A percentile compares a stretch with the other conserved stretches of the same genome.
phyloP scores from a whole-genome alignment of 2,329 filamentous ascomycete species.

The Reticulascus tulasneorum region DNA sequence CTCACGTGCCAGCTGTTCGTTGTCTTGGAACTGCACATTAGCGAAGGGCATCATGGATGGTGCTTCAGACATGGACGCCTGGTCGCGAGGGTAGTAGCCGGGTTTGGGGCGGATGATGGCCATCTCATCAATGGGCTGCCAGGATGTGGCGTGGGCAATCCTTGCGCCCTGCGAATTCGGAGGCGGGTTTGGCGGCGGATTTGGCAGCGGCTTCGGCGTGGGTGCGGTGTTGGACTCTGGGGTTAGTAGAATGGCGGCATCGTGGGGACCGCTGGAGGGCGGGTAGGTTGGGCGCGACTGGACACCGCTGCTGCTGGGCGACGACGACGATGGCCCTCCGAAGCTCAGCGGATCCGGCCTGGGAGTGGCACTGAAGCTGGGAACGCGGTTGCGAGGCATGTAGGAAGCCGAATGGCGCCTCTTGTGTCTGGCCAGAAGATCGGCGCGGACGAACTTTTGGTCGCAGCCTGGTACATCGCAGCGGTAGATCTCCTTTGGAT shows the following conservation, averaged over 20 bases:
- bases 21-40: conserved; percentile 26
- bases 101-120: conserved; percentile 30
- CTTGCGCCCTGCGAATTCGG: conserved; percentile 5
- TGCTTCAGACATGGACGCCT: conserved; percentile 25
- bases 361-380: conserved; percentile 39
- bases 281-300: conserved; percentile 9
- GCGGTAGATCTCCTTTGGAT: conserved; percentile 72
- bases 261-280: conserved; percentile 32
- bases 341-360: conserved; percentile 10
- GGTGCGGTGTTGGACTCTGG: conserved; percentile 32
- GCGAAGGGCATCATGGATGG: conserved; percentile 29
- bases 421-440: conserved; percentile 66
- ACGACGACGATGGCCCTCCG: conserved; percentile 3
- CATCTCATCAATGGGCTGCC: conserved; percentile 30
- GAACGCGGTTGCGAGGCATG: conserved; percentile 45
- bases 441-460: conserved; percentile 73
- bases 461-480: conserved; percentile 74
- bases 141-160: conserved; percentile 25
- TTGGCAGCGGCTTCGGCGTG: conserved; percentile 20
- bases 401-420: conserved; percentile 59
- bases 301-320: conserved; percentile 18
- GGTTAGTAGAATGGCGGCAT: conserved; percentile 42
- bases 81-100: conserved; percentile 30
- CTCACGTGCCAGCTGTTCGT: conserved; percentile 32
- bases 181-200: conserved; percentile 11